Percentiles rank a stretch among this genome's conserved stretches.
Evolutionary conservation across 2,329 filamentous ascomycete species (phyloP).

Genomic region (Fusarium sp.): DNA sequence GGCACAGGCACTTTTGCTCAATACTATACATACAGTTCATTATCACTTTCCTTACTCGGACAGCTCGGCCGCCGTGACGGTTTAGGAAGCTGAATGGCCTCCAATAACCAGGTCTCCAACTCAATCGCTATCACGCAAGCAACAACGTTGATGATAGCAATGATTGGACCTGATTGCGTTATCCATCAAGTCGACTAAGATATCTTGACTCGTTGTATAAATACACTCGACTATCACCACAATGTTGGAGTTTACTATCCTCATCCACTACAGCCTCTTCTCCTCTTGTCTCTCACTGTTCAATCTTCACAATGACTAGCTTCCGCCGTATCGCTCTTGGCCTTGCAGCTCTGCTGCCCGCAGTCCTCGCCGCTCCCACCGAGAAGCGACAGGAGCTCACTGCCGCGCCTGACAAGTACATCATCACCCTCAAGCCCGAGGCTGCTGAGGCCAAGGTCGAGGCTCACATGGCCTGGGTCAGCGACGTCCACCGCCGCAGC

Average conservation of each 20-base stretch:
- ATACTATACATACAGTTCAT: slow-evolving; percentile 13
- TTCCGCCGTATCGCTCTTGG: slow-evolving; percentile 47
- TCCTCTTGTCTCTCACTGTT: slow-evolving; percentile 6
- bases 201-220: slow-evolving; percentile 22
- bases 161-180: slow-evolving; percentile 6
- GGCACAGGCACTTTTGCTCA: slow-evolving; percentile 31
- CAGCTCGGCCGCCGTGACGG: slow-evolving; percentile 27
- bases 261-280: slow-evolving; percentile 19
- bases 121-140: slow-evolving; percentile 32
- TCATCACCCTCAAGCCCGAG: slow-evolving; percentile 69
- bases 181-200: not conserved
- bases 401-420: slow-evolving; percentile 56
- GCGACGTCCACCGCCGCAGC: slow-evolving; percentile 64
- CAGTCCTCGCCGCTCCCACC: slow-evolving; percentile 46
- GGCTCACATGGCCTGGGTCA: slow-evolving; percentile 60
- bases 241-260: slow-evolving; percentile 16
- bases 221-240: slow-evolving; percentile 17
- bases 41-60: slow-evolving; percentile 44
- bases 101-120: slow-evolving; percentile 1
- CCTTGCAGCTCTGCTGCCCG: slow-evolving; percentile 50
- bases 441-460: slow-evolving; percentile 57
- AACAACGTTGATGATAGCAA: slow-evolving; percentile 27
- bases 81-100: slow-evolving; percentile 41
- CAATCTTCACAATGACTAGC: slow-evolving; percentile 43
- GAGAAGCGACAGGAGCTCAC: slow-evolving; percentile 15